These are phyloP conservation scores for Amanita fuliginea DNA, from an alignment of 768 basidiomycete species.

Conservation along the genomic window DNA sequence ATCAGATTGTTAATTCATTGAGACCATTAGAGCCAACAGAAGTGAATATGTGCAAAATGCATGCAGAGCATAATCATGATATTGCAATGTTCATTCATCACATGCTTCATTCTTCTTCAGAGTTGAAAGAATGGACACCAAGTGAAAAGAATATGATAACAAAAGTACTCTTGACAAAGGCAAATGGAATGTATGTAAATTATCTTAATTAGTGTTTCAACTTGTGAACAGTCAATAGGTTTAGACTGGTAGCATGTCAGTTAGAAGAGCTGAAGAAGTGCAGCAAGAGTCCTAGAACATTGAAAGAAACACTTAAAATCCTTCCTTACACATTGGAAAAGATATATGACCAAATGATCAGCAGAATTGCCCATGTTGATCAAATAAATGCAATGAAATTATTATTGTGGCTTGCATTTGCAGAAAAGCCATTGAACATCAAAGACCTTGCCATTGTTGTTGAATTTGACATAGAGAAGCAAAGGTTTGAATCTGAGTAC, in stretches of 20 bases:
- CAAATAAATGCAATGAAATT: too few relatives aligned
- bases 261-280: constrained; percentile 1
- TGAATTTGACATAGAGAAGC: neutral
- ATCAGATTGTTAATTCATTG: too few relatives aligned
- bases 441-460: neutral
- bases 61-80: neutral
- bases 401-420: too few relatives aligned
- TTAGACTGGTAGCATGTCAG: neutral
- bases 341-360: too few relatives aligned
- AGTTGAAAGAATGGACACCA: neutral
- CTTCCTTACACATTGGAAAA: too few relatives aligned
- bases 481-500: neutral
- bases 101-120: neutral
- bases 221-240: neutral
- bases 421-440: too few relatives aligned
- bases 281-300: too few relatives aligned
- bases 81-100: too few relatives aligned
- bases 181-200: neutral
- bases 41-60: neutral
- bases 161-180: neutral
- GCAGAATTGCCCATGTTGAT: too few relatives aligned
- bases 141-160: neutral
- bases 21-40: neutral
- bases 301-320: too few relatives aligned
- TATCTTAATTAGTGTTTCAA: neutral